A percentile compares a stretch with the other conserved stretches of the same genome.
phyloP scores from a whole-genome alignment of 352 stramenopile genomes.

The Achlya hypogyna region DNA sequence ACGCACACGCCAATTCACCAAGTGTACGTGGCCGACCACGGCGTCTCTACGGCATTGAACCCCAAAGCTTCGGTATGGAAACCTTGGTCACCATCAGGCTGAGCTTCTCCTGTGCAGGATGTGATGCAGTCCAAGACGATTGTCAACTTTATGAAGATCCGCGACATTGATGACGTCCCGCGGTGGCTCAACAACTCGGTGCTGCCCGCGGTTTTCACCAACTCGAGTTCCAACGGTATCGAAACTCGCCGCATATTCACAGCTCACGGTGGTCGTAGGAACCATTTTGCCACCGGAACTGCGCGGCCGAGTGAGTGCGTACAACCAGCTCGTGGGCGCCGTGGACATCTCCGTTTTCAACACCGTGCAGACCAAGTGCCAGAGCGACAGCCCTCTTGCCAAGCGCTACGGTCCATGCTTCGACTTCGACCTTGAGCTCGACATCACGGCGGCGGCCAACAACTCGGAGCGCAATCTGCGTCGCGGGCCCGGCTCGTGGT shows the following conservation, averaged over 20 bases:
- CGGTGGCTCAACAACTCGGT: conserved; percentile 37
- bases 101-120: conserved; percentile 22
- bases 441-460: neutral
- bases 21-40: conserved; percentile 1
- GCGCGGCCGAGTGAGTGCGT: neutral
- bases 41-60: neutral
- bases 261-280: neutral
- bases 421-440: neutral
- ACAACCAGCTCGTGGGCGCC: conserved; percentile 2
- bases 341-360: neutral
- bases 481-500: neutral
- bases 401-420: neutral
- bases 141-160: conserved; percentile 42
- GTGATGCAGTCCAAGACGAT: conserved; percentile 32
- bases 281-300: neutral
- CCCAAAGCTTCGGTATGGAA: neutral
- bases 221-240: neutral
- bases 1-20: conserved; percentile 7
- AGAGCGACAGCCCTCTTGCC: neutral
- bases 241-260: neutral
- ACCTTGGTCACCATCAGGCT: neutral
- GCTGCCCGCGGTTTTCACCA: conserved; percentile 37
- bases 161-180: conserved; percentile 29
- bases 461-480: neutral
- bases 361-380: neutral